These are phyloP conservation scores for Heterococcus sp. DNA, from an alignment of 108 stramenopile species.

Conservation along the genomic window DNA sequence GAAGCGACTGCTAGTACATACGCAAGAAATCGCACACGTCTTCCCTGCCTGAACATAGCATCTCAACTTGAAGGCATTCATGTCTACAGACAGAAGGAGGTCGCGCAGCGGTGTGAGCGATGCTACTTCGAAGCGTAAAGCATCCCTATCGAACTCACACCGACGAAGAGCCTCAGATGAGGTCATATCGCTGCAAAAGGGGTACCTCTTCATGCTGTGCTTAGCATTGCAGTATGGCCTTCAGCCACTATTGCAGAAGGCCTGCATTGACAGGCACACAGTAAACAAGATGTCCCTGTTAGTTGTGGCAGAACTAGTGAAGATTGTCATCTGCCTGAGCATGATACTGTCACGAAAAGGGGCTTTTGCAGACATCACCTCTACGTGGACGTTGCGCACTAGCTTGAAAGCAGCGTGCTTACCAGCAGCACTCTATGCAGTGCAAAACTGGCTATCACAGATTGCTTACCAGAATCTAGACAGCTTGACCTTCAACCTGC, in stretches of 20 bases:
- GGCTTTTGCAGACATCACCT: neutral
- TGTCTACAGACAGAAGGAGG: too few species aligned
- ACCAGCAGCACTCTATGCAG: conserved; percentile 79
- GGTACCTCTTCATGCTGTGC: conserved; percentile 15
- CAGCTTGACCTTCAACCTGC: conserved; percentile 84
- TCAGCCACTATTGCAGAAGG: conserved; percentile 76
- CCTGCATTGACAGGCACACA: conserved; percentile 61
- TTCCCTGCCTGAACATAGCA: too few species aligned
- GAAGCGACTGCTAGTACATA: too few species aligned
- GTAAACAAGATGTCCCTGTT: conserved; percentile 54
- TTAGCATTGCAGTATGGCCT: conserved; percentile 79
- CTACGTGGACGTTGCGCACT: conserved; percentile 39
- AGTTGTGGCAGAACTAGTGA: conserved; percentile 62
- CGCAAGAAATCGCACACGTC: too few species aligned
- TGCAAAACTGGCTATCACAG: conserved; percentile 83
- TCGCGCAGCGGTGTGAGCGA: too few species aligned
- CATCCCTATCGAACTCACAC: neutral
- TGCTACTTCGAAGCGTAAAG: too few species aligned
- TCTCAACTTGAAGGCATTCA: too few species aligned
- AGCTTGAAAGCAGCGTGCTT: conserved; percentile 61
- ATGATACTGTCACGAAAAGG: conserved; percentile 1
- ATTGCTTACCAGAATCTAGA: conserved; percentile 84
- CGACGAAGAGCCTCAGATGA: neutral
- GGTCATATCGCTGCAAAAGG: neutral
- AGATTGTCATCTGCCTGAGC: conserved; percentile 64